Base-by-base conservation (phyloP, 768 basidiomycete genomes). In the Boletus subparvulus region DNA sequence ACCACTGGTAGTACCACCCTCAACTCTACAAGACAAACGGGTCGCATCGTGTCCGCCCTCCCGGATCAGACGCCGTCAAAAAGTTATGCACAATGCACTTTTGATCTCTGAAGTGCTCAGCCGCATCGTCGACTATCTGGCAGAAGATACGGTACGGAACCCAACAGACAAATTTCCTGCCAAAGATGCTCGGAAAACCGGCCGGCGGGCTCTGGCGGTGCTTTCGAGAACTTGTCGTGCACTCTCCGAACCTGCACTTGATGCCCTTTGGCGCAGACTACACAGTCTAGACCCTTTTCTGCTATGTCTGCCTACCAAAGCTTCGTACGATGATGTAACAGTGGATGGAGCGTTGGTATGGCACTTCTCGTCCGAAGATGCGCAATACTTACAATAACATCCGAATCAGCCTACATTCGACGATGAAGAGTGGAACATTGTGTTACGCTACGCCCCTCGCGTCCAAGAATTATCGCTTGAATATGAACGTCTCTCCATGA, bases 191-290 rank as follows among this genome's bases (percentile, higher is more conserved):
- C 43, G 40, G 11, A 26, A 26, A 26, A 26, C 26, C 5, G 26
- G 26, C 26, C 26, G 48, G n/a, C 35, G 19, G 19, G 46, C 61
- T 7, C 47, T 63, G 21, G 53, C 50, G 1, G 56, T 21, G n/a
- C 57, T 63, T 21, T 55, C 61, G 35, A 54, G 56, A 41, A 62
- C 61, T 17, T 60, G 62, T 43, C 58, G 48, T 19, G 33, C 54
- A 8, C 36, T 64, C 33, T 60, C 57, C 33, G 42, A 63, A n/a
- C 48, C 48, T 33, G 63, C 63, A 14, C 59, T 64, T 17, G 48
- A 61, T n/a, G 45, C 47, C n/a, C 32, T 64, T 32, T 64, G 60
- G 62, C 6, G 19, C 32, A 64, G 47, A 36, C 30, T 64, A 7
- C 2, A 60, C 45, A 47, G 46, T 19, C 47, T 64, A 7, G 2